A percentile compares a stretch with the other conserved stretches of the same genome.
Evolutionary conservation across 176 grass and related monocot species (phyloP).

Genomic region (Oropetium thomaeum): DNA sequence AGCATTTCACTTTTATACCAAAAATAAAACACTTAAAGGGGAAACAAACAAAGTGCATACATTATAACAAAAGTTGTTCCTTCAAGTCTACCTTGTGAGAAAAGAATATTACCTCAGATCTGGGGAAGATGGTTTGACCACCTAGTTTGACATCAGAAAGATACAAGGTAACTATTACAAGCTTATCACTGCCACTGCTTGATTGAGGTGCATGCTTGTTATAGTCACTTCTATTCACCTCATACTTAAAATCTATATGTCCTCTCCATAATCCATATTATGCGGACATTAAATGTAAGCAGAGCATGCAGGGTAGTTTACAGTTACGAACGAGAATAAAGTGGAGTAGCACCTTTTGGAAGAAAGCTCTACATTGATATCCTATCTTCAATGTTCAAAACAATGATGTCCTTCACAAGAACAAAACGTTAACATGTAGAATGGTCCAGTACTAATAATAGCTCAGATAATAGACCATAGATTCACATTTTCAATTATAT

Average conservation of each 20-base stretch:
- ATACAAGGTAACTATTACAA: constrained; percentile 66
- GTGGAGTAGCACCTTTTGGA: constrained; percentile 60
- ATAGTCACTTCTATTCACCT: constrained; percentile 48
- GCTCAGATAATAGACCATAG: constrained; percentile 1
- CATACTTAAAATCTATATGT: constrained; percentile 52
- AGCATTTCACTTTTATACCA: not conserved
- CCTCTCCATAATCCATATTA: constrained; percentile 68
- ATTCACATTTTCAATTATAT: not conserved
- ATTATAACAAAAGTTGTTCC: not conserved
- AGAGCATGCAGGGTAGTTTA: constrained; percentile 4
- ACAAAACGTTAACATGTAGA: constrained; percentile 20
- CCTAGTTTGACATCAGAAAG: constrained; percentile 69
- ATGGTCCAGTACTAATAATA: not conserved
- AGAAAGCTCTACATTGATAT: constrained; percentile 89
- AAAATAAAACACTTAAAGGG: not conserved
- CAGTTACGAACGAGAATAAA: not conserved
- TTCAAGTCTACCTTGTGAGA: not conserved
- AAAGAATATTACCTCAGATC: constrained; percentile 53
- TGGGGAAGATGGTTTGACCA: constrained; percentile 73
- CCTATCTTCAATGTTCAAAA: constrained; percentile 77
- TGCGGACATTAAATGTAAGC: constrained; percentile 39
- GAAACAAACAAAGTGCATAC: not conserved
- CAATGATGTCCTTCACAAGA: constrained; percentile 51
- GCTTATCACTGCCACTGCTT: constrained; percentile 21
- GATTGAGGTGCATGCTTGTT: constrained; percentile 39